Conservation (phyloP, 306 rosid species). For the Dalbergia cochinchinensis region DNA sequence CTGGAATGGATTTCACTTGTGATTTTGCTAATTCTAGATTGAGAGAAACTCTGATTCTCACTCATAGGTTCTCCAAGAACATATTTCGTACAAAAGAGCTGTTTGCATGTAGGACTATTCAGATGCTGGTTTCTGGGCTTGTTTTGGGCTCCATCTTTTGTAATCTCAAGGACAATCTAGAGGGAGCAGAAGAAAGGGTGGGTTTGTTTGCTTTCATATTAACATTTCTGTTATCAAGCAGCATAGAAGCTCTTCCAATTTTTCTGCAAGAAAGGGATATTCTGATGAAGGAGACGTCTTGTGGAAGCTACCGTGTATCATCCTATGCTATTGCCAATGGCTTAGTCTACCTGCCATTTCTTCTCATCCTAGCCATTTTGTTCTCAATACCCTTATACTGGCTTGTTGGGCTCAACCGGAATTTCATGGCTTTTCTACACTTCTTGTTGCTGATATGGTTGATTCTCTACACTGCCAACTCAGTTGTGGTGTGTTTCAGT, state of each 20-base stretch:
- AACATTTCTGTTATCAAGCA: slow-evolving; percentile 80
- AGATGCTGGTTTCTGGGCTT: slow-evolving; percentile 84
- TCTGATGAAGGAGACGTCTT: slow-evolving; percentile 88
- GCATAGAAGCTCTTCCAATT: slow-evolving; percentile 89
- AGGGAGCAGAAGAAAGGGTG: slow-evolving; percentile 78
- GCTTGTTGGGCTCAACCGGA: slow-evolving; percentile 85
- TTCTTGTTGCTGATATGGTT: slow-evolving; percentile 86
- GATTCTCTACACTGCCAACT: slow-evolving; percentile 87
- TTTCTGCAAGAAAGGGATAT: slow-evolving; percentile 95
- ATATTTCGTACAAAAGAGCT: slow-evolving; percentile 89
- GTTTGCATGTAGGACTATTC: slow-evolving; percentile 85
- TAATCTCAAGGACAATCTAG: slow-evolving; percentile 72
- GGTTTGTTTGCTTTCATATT: slow-evolving; percentile 93
- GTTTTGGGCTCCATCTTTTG: slow-evolving; percentile 88
- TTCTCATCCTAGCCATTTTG: slow-evolving; percentile 80
- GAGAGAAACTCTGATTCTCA: slow-evolving; percentile 78
- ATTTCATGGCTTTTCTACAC: slow-evolving; percentile 72
- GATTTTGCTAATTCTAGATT: slow-evolving; percentile 80
- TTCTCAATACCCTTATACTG: slow-evolving; percentile 82
- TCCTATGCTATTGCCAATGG: slow-evolving; percentile 94
- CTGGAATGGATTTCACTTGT: slow-evolving; percentile 51
- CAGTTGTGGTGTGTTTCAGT: slow-evolving; percentile 95
- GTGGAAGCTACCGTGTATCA: slow-evolving; percentile 90
- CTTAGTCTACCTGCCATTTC: slow-evolving; percentile 88
- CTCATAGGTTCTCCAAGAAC: slow-evolving; percentile 90